Base-by-base conservation (phyloP, 1,284 basidiomycete genomes). In the Mycocalia duriaeana region DNA sequence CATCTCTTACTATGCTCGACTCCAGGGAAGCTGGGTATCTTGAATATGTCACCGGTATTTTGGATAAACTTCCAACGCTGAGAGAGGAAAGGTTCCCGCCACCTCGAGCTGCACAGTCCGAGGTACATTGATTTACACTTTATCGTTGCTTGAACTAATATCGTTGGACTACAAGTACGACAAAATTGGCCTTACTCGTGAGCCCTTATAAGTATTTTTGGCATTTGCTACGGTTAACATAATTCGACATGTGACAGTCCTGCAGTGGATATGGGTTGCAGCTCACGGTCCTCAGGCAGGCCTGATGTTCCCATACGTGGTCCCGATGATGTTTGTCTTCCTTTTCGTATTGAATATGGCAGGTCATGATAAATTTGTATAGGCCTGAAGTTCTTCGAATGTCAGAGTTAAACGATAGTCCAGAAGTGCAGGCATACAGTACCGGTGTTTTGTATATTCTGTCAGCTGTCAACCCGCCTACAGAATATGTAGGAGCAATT, bases 11-110 rank as follows among this genome's bases (percentile, higher is more conserved):
- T n/a, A n/a, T n/a, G n/a, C n/a, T n/a, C n/a, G n/a, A n/a, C n/a
- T n/a, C n/a, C n/a, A n/a, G n/a, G n/a, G n/a, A n/a, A n/a, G n/a
- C n/a, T n/a, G n/a, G n/a, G n/a, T n/a, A n/a, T n/a, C n/a, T n/a
- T n/a, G n/a, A n/a, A n/a, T n/a, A n/a, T n/a, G n/a, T n/a, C n/a
- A n/a, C n/a, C n/a, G n/a, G n/a, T n/a, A n/a, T n/a, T n/a, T n/a
- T n/a, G n/a, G n/a, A n/a, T n/a, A n/a, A n/a, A n/a, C n/a, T n/a
- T n/a, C n/a, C n/a, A n/a, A n/a, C n/a, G n/a, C n/a, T n/a, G n/a
- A n/a, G n/a, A n/a, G n/a, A 79, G 57, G 73, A 88, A 62, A 78
- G 93, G 51, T 76, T 91, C n/a, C 81, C 90, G 23, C 91, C 91
- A 41, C 91, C 91, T 1, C 77, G 89, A 56, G 89, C 85, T 50